Evolutionary conservation across 192 early-diverging fungal genomes (phyloP).

Genomic region (Backusella mclennaniae): DNA sequence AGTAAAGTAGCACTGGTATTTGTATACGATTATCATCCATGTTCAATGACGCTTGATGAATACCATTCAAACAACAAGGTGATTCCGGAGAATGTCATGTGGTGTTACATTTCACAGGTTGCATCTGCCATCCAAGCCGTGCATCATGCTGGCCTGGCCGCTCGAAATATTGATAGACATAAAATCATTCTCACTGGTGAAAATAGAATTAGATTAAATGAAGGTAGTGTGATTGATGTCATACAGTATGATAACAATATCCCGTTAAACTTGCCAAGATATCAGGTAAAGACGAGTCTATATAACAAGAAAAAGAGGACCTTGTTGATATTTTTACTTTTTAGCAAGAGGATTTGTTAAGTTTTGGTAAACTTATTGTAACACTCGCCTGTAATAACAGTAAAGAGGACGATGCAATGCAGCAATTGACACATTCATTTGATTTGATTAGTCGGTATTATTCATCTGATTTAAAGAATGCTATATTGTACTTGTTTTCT

Average conservation of each 20-base stretch:
- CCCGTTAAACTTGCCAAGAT: slow-evolving; percentile 44
- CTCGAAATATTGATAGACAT: slow-evolving; percentile 69
- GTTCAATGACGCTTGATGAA: slow-evolving; percentile 63
- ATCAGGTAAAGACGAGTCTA: slow-evolving; percentile 41
- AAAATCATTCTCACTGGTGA: slow-evolving; percentile 83
- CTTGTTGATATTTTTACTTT: background rate
- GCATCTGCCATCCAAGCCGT: slow-evolving; percentile 74
- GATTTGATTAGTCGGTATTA: slow-evolving; percentile 71
- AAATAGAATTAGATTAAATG: slow-evolving; percentile 73
- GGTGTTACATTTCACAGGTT: slow-evolving; percentile 80
- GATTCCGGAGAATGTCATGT: slow-evolving; percentile 66
- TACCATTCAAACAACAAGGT: slow-evolving; percentile 56
- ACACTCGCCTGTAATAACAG: slow-evolving; percentile 57
- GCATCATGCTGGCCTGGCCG: slow-evolving; percentile 79
- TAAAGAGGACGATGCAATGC: background rate
- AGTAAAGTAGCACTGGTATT: slow-evolving; percentile 70
- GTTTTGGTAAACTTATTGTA: slow-evolving; percentile 77
- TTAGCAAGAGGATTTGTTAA: slow-evolving; percentile 80
- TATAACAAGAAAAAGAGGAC: too few species aligned
- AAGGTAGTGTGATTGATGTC: slow-evolving; percentile 70
- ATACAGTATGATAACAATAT: slow-evolving; percentile 65
- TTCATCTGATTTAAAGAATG: slow-evolving; percentile 78
- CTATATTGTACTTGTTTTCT: slow-evolving; percentile 73
- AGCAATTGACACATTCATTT: slow-evolving; percentile 56
- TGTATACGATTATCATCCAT: slow-evolving; percentile 93